phyloP scores from a whole-genome alignment of 768 basidiomycete species.

The Leucosporidium creatinivorum region DNA sequence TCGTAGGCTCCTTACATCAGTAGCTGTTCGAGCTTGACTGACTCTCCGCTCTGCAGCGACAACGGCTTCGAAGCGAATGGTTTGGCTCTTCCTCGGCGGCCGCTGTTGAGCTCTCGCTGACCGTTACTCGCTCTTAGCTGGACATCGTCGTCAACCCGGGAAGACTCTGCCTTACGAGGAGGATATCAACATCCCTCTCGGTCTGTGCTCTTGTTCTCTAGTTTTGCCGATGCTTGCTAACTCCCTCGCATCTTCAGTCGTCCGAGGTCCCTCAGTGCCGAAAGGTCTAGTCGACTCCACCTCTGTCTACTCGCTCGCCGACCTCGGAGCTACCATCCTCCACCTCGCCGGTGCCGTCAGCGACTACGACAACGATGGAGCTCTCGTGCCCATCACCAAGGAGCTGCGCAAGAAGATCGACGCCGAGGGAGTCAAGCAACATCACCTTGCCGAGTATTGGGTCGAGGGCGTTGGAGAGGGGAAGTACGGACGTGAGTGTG shows the following conservation, averaged over 20 bases:
- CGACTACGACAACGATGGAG: slow-evolving; percentile 30
- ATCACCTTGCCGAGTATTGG: slow-evolving; percentile 14
- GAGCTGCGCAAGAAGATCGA: background rate
- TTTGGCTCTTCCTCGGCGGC: too few relatives aligned
- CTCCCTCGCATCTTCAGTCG: slow-evolving; percentile 12
- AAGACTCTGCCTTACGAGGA: slow-evolving; percentile 35
- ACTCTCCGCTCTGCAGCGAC: slow-evolving; percentile 11
- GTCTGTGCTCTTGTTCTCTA: too few relatives aligned
- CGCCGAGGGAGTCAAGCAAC: background rate
- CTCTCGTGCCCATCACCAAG: slow-evolving; percentile 7
- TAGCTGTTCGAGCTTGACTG: background rate
- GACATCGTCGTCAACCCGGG: slow-evolving; percentile 32
- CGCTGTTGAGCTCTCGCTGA: too few relatives aligned
- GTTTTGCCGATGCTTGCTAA: background rate
- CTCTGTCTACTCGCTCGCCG: slow-evolving; percentile 30
- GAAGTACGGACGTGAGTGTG: slow-evolving; percentile 4
- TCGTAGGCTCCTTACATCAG: too few relatives aligned
- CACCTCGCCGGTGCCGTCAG: slow-evolving; percentile 29
- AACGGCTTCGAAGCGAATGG: slow-evolving; percentile 31
- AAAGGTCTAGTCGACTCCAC: slow-evolving; percentile 11
- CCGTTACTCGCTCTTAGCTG: background rate
- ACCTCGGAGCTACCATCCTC: slow-evolving; percentile 29
- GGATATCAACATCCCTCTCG: slow-evolving; percentile 32
- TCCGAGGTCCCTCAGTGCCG: slow-evolving; percentile 26
- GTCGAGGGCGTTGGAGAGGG: slow-evolving; percentile 17